Conservation (phyloP, 129 eudicot species). For the Deinandra increscens region DNA sequence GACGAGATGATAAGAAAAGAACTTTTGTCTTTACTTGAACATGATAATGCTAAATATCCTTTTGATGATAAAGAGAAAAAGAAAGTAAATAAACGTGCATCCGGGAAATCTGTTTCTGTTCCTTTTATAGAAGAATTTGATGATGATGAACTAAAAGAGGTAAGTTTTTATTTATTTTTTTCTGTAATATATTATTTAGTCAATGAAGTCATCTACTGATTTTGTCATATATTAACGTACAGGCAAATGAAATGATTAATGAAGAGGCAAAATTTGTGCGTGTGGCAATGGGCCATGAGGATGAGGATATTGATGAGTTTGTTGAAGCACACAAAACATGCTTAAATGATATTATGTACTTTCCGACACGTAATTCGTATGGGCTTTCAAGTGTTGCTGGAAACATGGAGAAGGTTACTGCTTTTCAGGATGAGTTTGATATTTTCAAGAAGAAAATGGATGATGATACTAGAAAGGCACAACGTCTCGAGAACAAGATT, state of each 20-base stretch:
- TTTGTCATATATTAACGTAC: constrained; percentile 17
- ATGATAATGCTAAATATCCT: constrained; percentile 90
- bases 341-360: constrained; percentile 78
- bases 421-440: constrained; percentile 83
- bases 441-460: constrained; percentile 91
- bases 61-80: constrained; percentile 86
- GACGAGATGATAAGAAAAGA: constrained; percentile 90
- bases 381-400: constrained; percentile 97
- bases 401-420: constrained; percentile 73
- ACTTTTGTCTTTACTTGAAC: constrained; percentile 71
- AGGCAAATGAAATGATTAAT: constrained; percentile 75
- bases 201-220: neutral
- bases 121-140: constrained; percentile 84
- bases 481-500: constrained; percentile 78
- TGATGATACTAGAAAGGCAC: constrained; percentile 88
- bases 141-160: constrained; percentile 78
- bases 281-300: constrained; percentile 85
- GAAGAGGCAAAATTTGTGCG: constrained; percentile 61
- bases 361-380: constrained; percentile 72
- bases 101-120: constrained; percentile 46
- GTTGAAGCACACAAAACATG: constrained; percentile 82
- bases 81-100: constrained; percentile 62
- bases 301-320: constrained; percentile 71
- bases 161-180: constrained; percentile 17
- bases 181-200: neutral